Base-by-base conservation (phyloP, 495 filamentous ascomycete genomes). In the Elaphomyces granulatus region DNA sequence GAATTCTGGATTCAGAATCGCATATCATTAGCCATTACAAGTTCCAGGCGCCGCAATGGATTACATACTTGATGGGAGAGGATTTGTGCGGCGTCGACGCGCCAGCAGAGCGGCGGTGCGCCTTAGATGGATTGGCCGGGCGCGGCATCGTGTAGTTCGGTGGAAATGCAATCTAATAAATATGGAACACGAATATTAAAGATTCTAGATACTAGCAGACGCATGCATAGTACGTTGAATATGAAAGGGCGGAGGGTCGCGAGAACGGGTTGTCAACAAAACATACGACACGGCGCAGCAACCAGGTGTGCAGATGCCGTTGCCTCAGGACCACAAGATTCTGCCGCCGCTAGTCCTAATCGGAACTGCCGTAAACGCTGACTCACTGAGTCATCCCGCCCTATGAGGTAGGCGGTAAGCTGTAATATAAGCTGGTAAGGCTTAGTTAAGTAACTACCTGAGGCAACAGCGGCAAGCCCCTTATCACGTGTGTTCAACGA, bases 141-240 rank as follows among this genome's bases (percentile, higher is more conserved):
- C 81, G 76, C 67, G 81, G 78, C 81, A 87, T 87, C 44, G 53
- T 77, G n/a, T n/a, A n/a, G n/a, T n/a, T n/a, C n/a, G n/a, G n/a
- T n/a, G n/a, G n/a, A n/a, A n/a, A n/a, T n/a, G n/a, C n/a, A n/a
- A n/a, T n/a, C n/a, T n/a, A n/a, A n/a, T n/a, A n/a, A n/a, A n/a
- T n/a, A n/a, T n/a, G n/a, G n/a, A n/a, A n/a, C n/a, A n/a, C n/a
- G n/a, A n/a, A n/a, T n/a, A n/a, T n/a, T n/a, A n/a, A n/a, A n/a
- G n/a, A n/a, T n/a, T n/a, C 23, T 28, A 6, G 39, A 28, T 28
- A 12, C 23, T 6, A 12, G 23, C 6, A 28, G 12, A 12, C 6
- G 23, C 23, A 28, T 28, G 6, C 23, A 12, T 28, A 12, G 23
- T 6, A 28, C 6, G 23, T 28, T 28, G 23, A n/a, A n/a, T n/a